Evolutionary conservation across 2,329 filamentous ascomycete genomes (phyloP).

Genomic region (Xylariaceae sp.): DNA sequence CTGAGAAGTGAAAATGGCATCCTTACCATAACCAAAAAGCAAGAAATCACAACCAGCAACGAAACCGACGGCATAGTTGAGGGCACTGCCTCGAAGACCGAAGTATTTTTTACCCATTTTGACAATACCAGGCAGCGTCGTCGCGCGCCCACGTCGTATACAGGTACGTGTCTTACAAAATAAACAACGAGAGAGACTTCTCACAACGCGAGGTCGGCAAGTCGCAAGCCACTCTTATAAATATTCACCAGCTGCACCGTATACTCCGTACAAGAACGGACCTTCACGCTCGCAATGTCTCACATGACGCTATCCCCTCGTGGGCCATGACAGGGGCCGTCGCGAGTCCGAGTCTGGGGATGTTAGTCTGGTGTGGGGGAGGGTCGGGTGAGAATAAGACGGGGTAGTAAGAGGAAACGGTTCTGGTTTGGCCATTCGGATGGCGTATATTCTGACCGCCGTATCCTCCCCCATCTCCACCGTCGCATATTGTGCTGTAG

Average conservation of each 20-base stretch:
- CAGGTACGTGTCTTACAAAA: neutral
- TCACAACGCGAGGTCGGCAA: neutral
- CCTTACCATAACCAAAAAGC: constrained; percentile 51
- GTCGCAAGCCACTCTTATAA: neutral
- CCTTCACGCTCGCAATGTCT: neutral
- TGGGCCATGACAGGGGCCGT: neutral
- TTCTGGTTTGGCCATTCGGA: neutral
- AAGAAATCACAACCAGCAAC: constrained; percentile 70
- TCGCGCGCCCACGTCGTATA: neutral
- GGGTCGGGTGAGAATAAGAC: neutral
- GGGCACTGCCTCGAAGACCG: constrained; percentile 58
- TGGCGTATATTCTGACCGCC: neutral
- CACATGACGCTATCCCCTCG: neutral
- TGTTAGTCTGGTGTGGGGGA: neutral
- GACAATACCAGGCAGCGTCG: constrained; percentile 1
- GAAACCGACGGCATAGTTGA: constrained; percentile 65
- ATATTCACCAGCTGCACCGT: neutral
- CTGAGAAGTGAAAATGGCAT: neutral
- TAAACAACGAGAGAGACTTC: neutral
- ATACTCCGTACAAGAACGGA: neutral
- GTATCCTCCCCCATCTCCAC: neutral
- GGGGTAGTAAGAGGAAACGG: neutral
- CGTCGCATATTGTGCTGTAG: neutral
- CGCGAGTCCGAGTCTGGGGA: neutral
- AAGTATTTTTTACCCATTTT: constrained; percentile 45